Base-by-base conservation (phyloP, 2,329 filamentous ascomycete species). In the Hirsutella rhossiliensis region DNA sequence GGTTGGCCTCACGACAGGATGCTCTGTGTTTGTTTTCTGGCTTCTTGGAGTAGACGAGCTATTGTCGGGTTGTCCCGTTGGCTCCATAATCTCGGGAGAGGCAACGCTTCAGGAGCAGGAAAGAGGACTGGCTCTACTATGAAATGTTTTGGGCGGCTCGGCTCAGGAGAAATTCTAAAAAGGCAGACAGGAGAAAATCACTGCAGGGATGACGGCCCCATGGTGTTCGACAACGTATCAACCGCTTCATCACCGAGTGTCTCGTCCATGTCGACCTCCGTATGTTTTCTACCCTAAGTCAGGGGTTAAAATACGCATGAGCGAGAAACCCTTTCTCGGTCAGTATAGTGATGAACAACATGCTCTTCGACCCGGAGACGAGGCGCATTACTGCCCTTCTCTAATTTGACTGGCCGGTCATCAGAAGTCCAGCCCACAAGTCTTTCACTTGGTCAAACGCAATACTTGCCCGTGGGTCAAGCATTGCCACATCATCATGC, bases 301-400 rank as follows among this genome's bases (percentile, higher is more conserved):
- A 34, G 8, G 12, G 15, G n/a, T n/a, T n/a, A n/a, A n/a, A n/a
- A n/a, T 34, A 31, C 13, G 15, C 32, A 15, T 34, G 13, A 6
- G 13, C 13, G 13, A n/a, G 12, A 15, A 34, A 34, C 32, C 13
- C 29, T 15, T 5, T 15, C 32, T 58, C 41, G n/a, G n/a, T n/a
- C n/a, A n/a, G n/a, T n/a, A n/a, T 46, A 56, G 56, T 53, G 3
- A 54, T 48, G 49, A 54, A 55, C 38, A 60, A 60, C 38, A 42
- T 58, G 11, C 52, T 58, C 5, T 55, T 41, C 38, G 52, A 59
- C 20, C 36, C 42, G 1, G 43, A 20, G 4, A 49, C 48, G 5
- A 49, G 48, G 6, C 46, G 42, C 12, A 45, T 59, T 31, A 58
- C 54, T 0, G 52, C 48, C 1, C n/a, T 60, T 4, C 46, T 60